Conservation (phyloP, 192 early-diverging fungal genomes). For the Diversispora eburnea region DNA sequence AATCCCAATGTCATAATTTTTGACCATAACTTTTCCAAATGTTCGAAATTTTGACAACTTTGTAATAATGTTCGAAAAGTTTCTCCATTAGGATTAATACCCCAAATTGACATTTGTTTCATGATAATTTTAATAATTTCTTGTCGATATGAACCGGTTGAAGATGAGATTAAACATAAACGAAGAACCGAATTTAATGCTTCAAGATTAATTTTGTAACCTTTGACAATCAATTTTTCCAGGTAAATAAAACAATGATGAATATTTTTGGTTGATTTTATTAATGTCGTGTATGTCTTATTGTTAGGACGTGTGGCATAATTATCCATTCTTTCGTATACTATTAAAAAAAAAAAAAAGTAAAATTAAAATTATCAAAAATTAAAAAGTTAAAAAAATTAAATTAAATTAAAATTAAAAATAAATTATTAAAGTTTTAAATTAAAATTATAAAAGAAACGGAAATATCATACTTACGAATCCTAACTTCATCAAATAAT, state of each 20-base stretch:
- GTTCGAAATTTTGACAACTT: background rate
- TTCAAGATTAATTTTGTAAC: background rate
- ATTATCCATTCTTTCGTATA: background rate
- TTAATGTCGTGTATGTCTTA: conserved; percentile 1
- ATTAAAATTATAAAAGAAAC: background rate
- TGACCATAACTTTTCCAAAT: conserved; percentile 16
- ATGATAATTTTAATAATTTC: background rate
- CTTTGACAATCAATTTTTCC: conserved; percentile 1
- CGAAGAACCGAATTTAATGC: conserved; percentile 4
- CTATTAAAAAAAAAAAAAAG: background rate
- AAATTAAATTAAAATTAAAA: background rate
- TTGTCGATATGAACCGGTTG: background rate
- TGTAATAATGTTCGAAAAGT: conserved; percentile 20
- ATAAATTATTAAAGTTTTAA: background rate
- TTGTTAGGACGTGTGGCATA: background rate
- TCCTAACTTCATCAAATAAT: background rate
- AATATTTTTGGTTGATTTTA: conserved; percentile 10
- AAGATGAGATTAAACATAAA: background rate
- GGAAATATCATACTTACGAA: background rate
- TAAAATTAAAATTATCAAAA: background rate
- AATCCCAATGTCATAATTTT: background rate
- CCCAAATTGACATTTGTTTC: conserved; percentile 6
- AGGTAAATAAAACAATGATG: conserved; percentile 1
- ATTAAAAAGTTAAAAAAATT: background rate
- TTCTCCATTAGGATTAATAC: conserved; percentile 6